These are phyloP conservation scores for Pleurotus tuber-regium DNA, from an alignment of 768 basidiomycete species.

Conservation along the genomic window DNA sequence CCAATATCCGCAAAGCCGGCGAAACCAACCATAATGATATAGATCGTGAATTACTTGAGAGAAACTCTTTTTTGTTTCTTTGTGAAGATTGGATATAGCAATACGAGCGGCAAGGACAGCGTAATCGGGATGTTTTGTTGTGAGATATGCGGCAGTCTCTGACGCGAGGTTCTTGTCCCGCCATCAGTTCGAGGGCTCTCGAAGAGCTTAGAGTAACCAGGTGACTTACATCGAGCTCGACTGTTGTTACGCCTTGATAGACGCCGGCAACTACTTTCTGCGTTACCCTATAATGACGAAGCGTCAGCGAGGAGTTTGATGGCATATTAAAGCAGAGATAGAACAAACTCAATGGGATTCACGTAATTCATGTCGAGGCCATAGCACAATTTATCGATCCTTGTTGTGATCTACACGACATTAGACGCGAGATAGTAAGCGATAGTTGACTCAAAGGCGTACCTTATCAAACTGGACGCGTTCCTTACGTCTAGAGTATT, in stretches of 20 bases:
- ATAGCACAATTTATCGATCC: conserved; percentile 90
- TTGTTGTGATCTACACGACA: conserved; percentile 68
- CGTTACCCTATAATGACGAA: conserved; percentile 54
- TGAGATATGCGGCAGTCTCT: conserved; percentile 96
- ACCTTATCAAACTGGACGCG: conserved; percentile 94
- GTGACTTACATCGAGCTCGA: conserved; percentile 86
- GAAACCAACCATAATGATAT: conserved; percentile 72
- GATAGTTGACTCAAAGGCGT: conserved; percentile 19
- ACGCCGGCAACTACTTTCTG: conserved; percentile 94
- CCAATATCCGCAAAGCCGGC: neutral
- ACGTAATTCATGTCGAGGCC: conserved; percentile 92
- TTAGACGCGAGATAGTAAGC: conserved; percentile 16
- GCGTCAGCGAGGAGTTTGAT: too few species aligned
- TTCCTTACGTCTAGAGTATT: conserved; percentile 69
- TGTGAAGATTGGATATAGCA: conserved; percentile 97
- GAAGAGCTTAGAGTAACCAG: neutral
- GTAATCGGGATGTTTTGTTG: conserved; percentile 97
- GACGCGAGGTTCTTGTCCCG: conserved; percentile 84
- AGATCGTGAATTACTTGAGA: conserved; percentile 90
- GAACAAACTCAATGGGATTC: conserved; percentile 83
- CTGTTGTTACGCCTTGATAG: conserved; percentile 94
- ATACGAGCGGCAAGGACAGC: conserved; percentile 98
- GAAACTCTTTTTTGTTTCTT: conserved; percentile 98
- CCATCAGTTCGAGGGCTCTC: neutral
- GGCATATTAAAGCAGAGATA: neutral